Evolutionary conservation across 495 filamentous ascomycete genomes (phyloP).

Genomic region (Penicillium coffeae): DNA sequence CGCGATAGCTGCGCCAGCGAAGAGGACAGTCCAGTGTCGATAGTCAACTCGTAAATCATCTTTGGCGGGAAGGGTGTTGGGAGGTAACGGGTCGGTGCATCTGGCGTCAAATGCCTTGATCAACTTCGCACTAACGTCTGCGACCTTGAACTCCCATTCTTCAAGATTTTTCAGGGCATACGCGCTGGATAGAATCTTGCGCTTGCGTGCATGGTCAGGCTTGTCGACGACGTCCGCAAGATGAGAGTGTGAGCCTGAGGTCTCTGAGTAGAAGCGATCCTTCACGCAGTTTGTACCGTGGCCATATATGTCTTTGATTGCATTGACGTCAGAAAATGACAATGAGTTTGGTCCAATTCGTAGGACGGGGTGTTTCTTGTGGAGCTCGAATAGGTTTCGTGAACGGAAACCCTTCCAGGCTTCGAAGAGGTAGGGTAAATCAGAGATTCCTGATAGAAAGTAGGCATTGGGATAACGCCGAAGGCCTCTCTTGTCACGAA

Average conservation of each 20-base stretch:
- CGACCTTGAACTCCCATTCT: conserved; percentile 48
- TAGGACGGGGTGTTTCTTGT: conserved; percentile 38
- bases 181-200: conserved; percentile 39
- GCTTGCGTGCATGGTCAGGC: conserved; percentile 35
- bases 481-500: too few relatives aligned
- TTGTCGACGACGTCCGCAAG: conserved; percentile 39
- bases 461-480: too few relatives aligned
- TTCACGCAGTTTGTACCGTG: conserved; percentile 45
- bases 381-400: conserved; percentile 31
- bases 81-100: too few relatives aligned
- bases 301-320: conserved; percentile 51
- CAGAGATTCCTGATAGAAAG: too few relatives aligned
- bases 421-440: too few relatives aligned
- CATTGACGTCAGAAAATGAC: conserved; percentile 31
- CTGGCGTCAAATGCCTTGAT: conserved; percentile 30
- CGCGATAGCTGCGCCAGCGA: too few relatives aligned
- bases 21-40: too few relatives aligned
- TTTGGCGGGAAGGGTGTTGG: too few relatives aligned
- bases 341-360: conserved; percentile 47
- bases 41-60: too few relatives aligned
- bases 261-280: conserved; percentile 36
- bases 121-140: conserved; percentile 33
- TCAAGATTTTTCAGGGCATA: conserved; percentile 49
- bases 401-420: too few relatives aligned
- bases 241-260: conserved; percentile 32